phyloP scores from a whole-genome alignment of 83 land plant genomes.

The Picea abies region DNA sequence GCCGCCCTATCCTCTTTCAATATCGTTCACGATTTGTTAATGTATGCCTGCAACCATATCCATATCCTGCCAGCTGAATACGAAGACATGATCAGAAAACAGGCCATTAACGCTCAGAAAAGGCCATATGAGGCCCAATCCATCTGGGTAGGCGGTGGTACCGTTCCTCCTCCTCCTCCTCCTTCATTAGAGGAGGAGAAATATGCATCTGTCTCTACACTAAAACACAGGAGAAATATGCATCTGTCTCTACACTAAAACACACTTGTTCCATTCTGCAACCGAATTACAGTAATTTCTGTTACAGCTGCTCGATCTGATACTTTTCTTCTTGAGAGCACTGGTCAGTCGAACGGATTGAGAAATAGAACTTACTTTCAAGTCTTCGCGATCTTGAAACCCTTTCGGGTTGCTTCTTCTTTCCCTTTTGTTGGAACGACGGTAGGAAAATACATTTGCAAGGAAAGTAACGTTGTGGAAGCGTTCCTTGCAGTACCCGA shows the following conservation, averaged over 20 bases:
- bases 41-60: too few relatives aligned
- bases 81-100: too few relatives aligned
- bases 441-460: conserved; percentile 7
- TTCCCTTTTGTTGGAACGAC: background rate
- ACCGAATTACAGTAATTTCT: too few relatives aligned
- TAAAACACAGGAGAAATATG: background rate
- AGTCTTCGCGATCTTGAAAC: background rate
- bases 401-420: background rate
- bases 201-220: background rate
- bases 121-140: conserved; percentile 15
- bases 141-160: background rate
- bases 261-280: conserved; percentile 8
- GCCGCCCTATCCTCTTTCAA: too few relatives aligned
- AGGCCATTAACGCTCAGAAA: background rate
- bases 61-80: too few relatives aligned
- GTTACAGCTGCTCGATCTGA: too few relatives aligned
- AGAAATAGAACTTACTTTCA: background rate
- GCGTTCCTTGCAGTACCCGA: background rate
- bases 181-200: too few relatives aligned
- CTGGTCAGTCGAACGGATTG: background rate
- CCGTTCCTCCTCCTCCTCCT: background rate
- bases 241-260: background rate
- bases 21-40: too few relatives aligned
- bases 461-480: background rate
- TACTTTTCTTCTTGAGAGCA: too few relatives aligned